These are phyloP conservation scores for Salvia hispanica DNA, from an alignment of 257 asterid species.

Conservation along the genomic window DNA sequence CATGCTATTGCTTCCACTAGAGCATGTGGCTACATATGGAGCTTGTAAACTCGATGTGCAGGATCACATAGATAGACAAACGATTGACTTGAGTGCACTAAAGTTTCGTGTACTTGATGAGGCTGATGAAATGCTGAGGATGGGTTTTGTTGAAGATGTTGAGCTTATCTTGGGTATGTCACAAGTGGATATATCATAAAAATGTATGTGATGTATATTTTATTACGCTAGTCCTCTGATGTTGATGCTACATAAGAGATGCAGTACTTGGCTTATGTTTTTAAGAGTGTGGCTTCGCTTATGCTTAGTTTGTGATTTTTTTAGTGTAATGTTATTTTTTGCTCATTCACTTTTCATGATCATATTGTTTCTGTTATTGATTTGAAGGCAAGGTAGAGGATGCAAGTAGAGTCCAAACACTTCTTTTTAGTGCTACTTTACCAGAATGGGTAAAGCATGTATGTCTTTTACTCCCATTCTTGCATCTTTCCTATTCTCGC, in stretches of 20 bases:
- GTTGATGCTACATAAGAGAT: no score
- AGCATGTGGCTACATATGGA: neutral
- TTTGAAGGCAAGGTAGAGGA: conserved; percentile 80
- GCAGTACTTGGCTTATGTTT: no score
- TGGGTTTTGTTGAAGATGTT: conserved; percentile 99
- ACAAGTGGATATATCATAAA: neutral
- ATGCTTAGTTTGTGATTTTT: no score
- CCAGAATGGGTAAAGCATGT: conserved; percentile 95
- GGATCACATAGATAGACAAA: conserved; percentile 89
- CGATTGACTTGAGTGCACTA: conserved; percentile 72
- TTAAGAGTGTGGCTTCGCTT: no score
- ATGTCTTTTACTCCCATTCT: conserved; percentile 20
- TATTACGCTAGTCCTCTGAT: no score
- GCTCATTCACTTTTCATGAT: conserved; percentile 4
- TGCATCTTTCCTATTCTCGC: neutral
- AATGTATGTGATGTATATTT: neutral
- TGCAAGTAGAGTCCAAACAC: conserved; percentile 84
- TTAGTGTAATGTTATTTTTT: no score
- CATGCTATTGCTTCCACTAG: neutral
- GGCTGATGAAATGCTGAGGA: conserved; percentile 98
- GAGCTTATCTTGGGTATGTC: conserved; percentile 87
- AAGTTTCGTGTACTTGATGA: conserved; percentile 96
- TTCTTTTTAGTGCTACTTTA: conserved; percentile 94
- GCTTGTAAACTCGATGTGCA: conserved; percentile 32
- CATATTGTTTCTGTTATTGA: conserved; percentile 9